phyloP scores from a whole-genome alignment of 2,329 filamentous ascomycete species.

The Arthroderma sp. region DNA sequence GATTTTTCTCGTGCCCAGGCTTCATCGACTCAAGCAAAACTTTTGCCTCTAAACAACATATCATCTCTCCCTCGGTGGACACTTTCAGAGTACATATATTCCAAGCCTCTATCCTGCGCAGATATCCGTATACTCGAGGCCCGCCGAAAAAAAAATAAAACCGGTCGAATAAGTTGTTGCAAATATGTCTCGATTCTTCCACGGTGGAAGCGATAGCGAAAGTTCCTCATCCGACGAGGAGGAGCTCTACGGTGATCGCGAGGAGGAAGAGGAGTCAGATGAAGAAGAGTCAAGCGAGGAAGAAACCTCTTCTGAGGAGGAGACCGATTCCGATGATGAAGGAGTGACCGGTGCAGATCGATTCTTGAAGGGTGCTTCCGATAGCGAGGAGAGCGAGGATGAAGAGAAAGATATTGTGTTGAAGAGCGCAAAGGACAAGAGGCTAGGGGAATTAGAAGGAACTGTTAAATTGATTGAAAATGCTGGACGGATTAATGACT shows the following conservation, averaged over 20 bases:
- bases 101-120: no score
- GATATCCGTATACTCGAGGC: background rate
- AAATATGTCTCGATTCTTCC: slow-evolving; percentile 95
- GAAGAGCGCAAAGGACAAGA: slow-evolving; percentile 97
- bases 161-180: slow-evolving; percentile 8
- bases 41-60: slow-evolving; percentile 1
- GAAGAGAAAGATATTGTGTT: slow-evolving; percentile 76
- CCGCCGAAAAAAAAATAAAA: background rate
- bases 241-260: slow-evolving; percentile 74
- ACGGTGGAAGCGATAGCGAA: slow-evolving; percentile 91
- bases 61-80: no score
- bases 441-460: slow-evolving; percentile 80
- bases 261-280: slow-evolving; percentile 39
- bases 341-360: slow-evolving; percentile 59
- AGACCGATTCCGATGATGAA: slow-evolving; percentile 38
- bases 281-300: slow-evolving; percentile 43
- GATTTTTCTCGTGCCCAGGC: slow-evolving; percentile 21
- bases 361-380: slow-evolving; percentile 64
- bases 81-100: no score
- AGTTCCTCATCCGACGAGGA: slow-evolving; percentile 89
- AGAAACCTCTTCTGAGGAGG: slow-evolving; percentile 42
- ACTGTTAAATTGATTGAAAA: slow-evolving; percentile 90
- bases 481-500: slow-evolving; percentile 93
- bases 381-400: slow-evolving; percentile 71
- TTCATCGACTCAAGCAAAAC: slow-evolving; percentile 10